Conservation (phyloP, 2,329 filamentous ascomycete species). For the Colletotrichum caudatum region DNA sequence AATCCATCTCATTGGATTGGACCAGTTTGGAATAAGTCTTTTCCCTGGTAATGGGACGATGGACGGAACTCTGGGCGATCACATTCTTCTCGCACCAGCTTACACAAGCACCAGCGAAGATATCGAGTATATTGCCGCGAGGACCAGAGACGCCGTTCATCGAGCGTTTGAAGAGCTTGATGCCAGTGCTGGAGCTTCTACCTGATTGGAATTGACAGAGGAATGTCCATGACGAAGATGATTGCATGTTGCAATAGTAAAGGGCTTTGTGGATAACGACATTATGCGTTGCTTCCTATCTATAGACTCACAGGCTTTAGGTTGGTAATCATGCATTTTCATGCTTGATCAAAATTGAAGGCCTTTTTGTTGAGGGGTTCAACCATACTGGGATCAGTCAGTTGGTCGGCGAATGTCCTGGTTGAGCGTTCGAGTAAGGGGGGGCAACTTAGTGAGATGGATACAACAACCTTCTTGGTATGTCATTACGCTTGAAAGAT, state of each 20-base stretch:
- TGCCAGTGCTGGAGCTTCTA: no score
- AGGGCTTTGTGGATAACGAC: neutral
- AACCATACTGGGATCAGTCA: neutral
- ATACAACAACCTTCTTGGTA: no score
- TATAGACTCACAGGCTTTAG: neutral
- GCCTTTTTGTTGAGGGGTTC: neutral
- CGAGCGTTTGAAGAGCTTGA: conserved; percentile 24
- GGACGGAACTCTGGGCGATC: conserved; percentile 45
- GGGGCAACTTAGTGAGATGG: no score
- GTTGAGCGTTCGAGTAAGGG: neutral
- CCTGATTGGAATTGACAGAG: neutral
- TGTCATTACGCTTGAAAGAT: neutral
- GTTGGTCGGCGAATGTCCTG: neutral
- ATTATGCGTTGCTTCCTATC: neutral
- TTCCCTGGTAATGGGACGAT: conserved; percentile 49
- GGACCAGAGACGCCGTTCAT: conserved; percentile 37
- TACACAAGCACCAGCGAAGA: conserved; percentile 34
- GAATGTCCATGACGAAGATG: neutral
- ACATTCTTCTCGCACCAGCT: conserved; percentile 44
- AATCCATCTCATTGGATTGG: conserved; percentile 54
- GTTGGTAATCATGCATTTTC: neutral
- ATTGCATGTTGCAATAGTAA: neutral
- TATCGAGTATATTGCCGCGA: conserved; percentile 42
- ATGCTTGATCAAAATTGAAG: neutral
- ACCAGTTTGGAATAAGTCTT: conserved; percentile 61